Percentiles rank a stretch among this genome's conserved stretches.
These are phyloP conservation scores for Juglanconis oblonga DNA, from an alignment of 2,329 filamentous ascomycete genomes.

Conservation along the genomic window DNA sequence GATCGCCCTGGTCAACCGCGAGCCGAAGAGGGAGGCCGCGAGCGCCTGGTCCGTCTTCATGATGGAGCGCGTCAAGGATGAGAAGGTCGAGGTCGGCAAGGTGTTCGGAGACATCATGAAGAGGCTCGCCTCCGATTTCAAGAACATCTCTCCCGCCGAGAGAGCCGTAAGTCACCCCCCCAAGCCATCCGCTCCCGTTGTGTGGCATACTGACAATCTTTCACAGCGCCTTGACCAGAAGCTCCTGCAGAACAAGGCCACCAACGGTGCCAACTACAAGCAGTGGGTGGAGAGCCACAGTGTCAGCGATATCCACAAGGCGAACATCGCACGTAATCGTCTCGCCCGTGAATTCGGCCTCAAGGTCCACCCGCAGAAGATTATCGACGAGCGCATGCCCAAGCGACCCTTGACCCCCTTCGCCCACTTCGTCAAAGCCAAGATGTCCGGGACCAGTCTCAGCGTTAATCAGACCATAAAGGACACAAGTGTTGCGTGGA, in stretches of 20 bases:
- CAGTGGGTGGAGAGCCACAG: slow-evolving; percentile 47
- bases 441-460: slow-evolving; percentile 31
- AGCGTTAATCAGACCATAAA: slow-evolving; percentile 16
- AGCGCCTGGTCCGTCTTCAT: slow-evolving; percentile 38
- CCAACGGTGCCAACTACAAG: slow-evolving; percentile 39
- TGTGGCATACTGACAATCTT: not conserved
- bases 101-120: slow-evolving; percentile 23
- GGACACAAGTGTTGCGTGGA: slow-evolving; percentile 39
- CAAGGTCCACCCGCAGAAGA: slow-evolving; percentile 21
- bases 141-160: slow-evolving; percentile 38
- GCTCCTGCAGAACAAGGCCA: slow-evolving; percentile 36
- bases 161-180: slow-evolving; percentile 37
- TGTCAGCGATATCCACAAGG: slow-evolving; percentile 37
- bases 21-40: slow-evolving; percentile 32
- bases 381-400: slow-evolving; percentile 49
- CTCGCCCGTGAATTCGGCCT: slow-evolving; percentile 36
- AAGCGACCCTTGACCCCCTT: slow-evolving; percentile 32
- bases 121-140: slow-evolving; percentile 33
- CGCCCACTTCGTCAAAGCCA: slow-evolving; percentile 35
- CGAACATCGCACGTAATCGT: slow-evolving; percentile 45
- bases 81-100: not conserved
- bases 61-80: slow-evolving; percentile 27
- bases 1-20: slow-evolving; percentile 36
- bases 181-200: not conserved
- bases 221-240: slow-evolving; percentile 34